Evolutionary conservation across 768 basidiomycete species (phyloP).

Genomic region (Tremella yokohamensis): DNA sequence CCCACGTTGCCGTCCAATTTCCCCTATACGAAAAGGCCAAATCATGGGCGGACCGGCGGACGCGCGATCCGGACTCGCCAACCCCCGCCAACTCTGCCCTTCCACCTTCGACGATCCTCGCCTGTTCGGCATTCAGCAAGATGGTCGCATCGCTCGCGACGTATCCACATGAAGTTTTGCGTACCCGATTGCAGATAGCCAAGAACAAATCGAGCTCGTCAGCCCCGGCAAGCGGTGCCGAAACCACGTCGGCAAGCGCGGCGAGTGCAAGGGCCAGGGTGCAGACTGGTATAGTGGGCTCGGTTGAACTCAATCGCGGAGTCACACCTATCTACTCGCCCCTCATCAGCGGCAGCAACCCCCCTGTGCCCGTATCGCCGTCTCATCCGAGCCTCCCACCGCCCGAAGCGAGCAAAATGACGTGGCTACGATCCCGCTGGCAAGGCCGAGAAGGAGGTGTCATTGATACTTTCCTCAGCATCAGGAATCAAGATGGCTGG

Average conservation of each 20-base stretch:
- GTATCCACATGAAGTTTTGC: constrained; percentile 96
- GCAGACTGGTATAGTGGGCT: constrained; percentile 1
- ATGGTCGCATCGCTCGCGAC: constrained; percentile 94
- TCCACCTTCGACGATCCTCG: constrained; percentile 64
- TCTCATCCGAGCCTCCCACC: constrained; percentile 38
- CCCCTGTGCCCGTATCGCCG: constrained; percentile 14
- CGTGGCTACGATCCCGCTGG: not conserved
- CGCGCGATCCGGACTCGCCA: not conserved
- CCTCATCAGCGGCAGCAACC: constrained; percentile 54
- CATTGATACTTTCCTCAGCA: constrained; percentile 66
- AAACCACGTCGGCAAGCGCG: not conserved
- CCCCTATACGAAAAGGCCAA: constrained; percentile 94
- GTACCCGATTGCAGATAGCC: constrained; percentile 88
- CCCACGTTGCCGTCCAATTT: constrained; percentile 95
- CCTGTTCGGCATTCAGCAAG: constrained; percentile 89
- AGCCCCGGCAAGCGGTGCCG: not conserved
- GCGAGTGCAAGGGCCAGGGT: not conserved
- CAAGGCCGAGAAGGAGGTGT: constrained; percentile 57
- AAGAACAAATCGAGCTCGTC: constrained; percentile 1
- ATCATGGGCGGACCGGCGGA: constrained; percentile 69
- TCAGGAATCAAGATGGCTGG: constrained; percentile 81
- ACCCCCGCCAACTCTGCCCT: constrained; percentile 52
- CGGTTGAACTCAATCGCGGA: not conserved
- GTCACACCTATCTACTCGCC: constrained; percentile 57
- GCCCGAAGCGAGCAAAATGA: not conserved